Evolutionary conservation across 2,329 filamentous ascomycete genomes (phyloP), one percentile per base, ranked within the genome.

Genomic region (Penicillium capsulatum): DNA sequence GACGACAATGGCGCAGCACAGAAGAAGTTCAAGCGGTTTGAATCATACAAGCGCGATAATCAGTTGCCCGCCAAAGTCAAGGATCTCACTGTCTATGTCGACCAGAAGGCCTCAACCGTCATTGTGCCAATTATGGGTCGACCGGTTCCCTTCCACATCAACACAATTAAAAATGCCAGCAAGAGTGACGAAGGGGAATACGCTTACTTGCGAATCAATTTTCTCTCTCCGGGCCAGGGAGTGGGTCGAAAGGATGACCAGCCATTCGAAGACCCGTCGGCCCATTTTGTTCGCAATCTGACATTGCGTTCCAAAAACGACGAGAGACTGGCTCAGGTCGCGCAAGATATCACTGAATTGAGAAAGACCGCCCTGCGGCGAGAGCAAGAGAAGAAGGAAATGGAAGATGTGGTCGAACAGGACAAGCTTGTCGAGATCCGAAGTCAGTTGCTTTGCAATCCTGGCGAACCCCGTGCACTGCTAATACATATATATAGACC

Each of bases 321-420:
- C 42, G 80, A 88, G 45, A 82, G 91, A 47, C 89, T 98, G 63
- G 84, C 87, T 42, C 87, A 94, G 57, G 92, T 98, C 52, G 84
- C 89, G 9, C 85, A 85, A 45, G 86, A 94, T 59, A 97, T 98
- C 55, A 91, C 88, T 8, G 92, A 96, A 59, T 83, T 98, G 73
- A 94, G 96, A 72, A 94, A 92, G 62, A 87, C 91, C 53, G 82
- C 86, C 4, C 80, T 87, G 29, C 90, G 94, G 67, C 86, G 88
- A 55, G 92, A 98, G 66, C 90, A 96, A 58, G 91, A 96, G 68
- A 96, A 97, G 80, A 98, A 98, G 71, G 91, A 98, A 55, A 85
- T 98, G 85, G 92, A 98, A 63, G 92, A 98, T 66, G 92, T 98
- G 15, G 90, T 98, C 4, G 92, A 97, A 67, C 92, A 98, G 66